phyloP scores from a whole-genome alignment of 495 filamentous ascomycete genomes.

The Aspergillus carlsbadensis region DNA sequence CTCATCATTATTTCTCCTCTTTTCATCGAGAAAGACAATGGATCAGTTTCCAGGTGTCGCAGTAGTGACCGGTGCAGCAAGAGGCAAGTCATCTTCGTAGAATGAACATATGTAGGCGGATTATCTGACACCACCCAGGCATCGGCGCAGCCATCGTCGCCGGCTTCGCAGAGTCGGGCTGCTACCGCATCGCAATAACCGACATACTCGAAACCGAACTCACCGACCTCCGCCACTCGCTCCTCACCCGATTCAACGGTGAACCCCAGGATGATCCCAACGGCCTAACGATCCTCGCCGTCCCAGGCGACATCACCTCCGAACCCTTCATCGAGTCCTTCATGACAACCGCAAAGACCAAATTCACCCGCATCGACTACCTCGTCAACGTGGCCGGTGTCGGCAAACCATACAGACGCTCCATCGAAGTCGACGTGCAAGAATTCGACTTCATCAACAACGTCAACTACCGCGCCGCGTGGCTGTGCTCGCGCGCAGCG shows the following conservation, averaged over 20 bases:
- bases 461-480: constrained; percentile 53
- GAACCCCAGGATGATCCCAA: constrained; percentile 19
- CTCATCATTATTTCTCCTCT: too few species aligned
- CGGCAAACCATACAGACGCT: constrained; percentile 34
- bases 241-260: constrained; percentile 27
- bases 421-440: constrained; percentile 32
- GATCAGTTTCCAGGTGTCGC: neutral
- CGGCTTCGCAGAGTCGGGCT: constrained; percentile 51
- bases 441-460: constrained; percentile 50
- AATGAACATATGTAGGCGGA: too few species aligned
- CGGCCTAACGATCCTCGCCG: constrained; percentile 20
- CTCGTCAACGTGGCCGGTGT: constrained; percentile 52
- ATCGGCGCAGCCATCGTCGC: constrained; percentile 54
- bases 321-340: constrained; percentile 44
- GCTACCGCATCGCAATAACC: constrained; percentile 47
- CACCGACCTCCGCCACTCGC: constrained; percentile 28
- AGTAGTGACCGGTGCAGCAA: neutral
- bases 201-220: constrained; percentile 44
- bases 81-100: neutral
- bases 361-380: constrained; percentile 51
- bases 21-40: too few species aligned
- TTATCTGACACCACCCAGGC: constrained; percentile 31
- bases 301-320: constrained; percentile 40
- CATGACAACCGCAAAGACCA: constrained; percentile 22
- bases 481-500: constrained; percentile 49